Evolutionary conservation across 1,284 basidiomycete species (phyloP), one percentile per base, ranked within the genome.

Genomic region (Ustilago xerochloae): DNA sequence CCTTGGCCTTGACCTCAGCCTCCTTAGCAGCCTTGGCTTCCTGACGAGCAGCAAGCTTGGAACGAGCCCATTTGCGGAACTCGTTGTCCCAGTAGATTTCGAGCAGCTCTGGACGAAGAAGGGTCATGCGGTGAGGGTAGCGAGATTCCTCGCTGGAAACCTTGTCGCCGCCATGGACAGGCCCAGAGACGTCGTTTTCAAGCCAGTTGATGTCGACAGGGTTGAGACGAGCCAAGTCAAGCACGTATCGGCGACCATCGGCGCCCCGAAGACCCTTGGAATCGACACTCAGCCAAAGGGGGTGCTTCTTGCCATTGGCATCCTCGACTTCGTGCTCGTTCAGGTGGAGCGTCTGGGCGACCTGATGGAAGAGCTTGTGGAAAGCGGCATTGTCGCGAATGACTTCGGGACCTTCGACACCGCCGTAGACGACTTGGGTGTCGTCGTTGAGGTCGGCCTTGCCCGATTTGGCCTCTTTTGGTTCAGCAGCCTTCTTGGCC

Each of bases 381-480:
- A 88, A 88, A 13, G 85, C 83, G 7, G 85, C 82, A 26, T 86
- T 85, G 62, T 86, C 85, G 41, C 81, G 81, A 41, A 84, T 82
- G 35, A 79, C 72, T 38, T 83, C 81, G 9, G 82, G 81, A 56
- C 88, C 88, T 46, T 87, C 87, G 66, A 88, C 87, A 62, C 86
- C 84, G 56, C 88, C 88, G 82, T 89, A 89, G 45, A 81, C 73
- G 20, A 83, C 79, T 60, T 81, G 79, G 22, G 79, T 88, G 49
- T 86, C 85, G 30, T 84, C 67, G 49, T 81, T 76, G 46, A 81
- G 77, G 68, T 81, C 77, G 33, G 77, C 74, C 63, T 81, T 80
- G 52, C 87, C 81, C 51, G 91, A 90, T 86, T 91, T 90, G 60
- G 91, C 91, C 72, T 92, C 90, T 87, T 90, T 90, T 91, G 91